These are phyloP conservation scores for Huntiella abstrusa DNA, from an alignment of 2,329 filamentous ascomycete genomes.

Conservation along the genomic window DNA sequence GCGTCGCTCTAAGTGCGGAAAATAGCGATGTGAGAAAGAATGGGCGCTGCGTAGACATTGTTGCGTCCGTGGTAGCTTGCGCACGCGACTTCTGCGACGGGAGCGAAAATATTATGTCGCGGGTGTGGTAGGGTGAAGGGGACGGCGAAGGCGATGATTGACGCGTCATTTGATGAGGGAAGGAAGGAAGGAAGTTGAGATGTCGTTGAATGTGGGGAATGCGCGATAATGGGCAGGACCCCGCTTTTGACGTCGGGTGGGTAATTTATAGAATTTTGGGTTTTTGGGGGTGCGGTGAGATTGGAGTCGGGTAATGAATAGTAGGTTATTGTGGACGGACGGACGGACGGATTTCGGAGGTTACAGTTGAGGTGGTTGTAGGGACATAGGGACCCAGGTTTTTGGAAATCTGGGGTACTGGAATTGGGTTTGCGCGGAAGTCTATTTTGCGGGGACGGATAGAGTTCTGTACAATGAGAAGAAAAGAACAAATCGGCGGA, in stretches of 20 bases:
- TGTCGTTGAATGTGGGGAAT: not conserved
- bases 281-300: too few species aligned
- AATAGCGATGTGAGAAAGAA: slow-evolving; percentile 39
- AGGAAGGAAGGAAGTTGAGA: not conserved
- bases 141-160: not conserved
- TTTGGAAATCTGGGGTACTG: too few species aligned
- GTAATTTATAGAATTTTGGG: too few species aligned
- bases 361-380: too few species aligned
- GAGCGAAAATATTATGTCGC: not conserved
- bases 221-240: too few species aligned
- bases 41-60: slow-evolving; percentile 26
- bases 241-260: too few species aligned
- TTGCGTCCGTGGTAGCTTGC: not conserved
- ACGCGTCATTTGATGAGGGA: not conserved
- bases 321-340: not conserved
- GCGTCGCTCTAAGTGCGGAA: slow-evolving; percentile 30
- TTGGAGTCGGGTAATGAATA: too few species aligned
- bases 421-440: too few species aligned
- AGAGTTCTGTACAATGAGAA: too few species aligned
- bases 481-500: too few species aligned
- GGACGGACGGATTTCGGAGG: not conserved
- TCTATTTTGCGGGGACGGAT: too few species aligned
- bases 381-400: too few species aligned
- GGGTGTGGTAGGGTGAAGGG: not conserved
- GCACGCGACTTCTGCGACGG: not conserved